These are phyloP conservation scores for Venturia nashicola DNA, from an alignment of 2,329 filamentous ascomycete genomes.

Conservation along the genomic window DNA sequence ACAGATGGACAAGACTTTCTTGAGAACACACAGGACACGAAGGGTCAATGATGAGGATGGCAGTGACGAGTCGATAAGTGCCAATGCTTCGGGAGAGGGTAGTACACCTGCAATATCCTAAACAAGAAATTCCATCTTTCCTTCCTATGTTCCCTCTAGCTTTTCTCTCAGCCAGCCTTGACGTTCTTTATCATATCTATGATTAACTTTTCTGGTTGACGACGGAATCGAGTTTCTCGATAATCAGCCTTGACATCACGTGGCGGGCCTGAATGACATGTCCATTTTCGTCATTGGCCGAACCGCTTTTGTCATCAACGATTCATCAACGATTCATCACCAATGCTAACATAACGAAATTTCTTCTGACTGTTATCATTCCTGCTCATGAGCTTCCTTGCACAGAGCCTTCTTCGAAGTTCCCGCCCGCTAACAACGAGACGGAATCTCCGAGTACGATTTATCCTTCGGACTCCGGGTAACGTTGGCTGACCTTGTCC, in stretches of 20 bases:
- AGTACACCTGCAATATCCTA: not conserved
- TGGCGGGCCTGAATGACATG: not conserved
- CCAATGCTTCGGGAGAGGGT: not conserved
- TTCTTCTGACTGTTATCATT: not conserved
- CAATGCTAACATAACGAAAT: not conserved
- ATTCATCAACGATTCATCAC: not conserved
- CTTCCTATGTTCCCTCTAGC: not conserved
- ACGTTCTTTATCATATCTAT: too few species aligned
- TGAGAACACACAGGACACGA: not conserved
- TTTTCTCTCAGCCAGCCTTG: too few species aligned
- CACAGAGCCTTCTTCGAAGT: not conserved
- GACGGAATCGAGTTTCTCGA: too few species aligned
- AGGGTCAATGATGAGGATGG: not conserved
- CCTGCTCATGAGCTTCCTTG: not conserved
- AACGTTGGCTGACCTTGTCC: not conserved
- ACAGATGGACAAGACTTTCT: slow-evolving; percentile 2
- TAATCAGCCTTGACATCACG: not conserved
- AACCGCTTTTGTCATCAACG: not conserved
- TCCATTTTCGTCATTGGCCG: not conserved
- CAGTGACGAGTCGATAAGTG: not conserved
- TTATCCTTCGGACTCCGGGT: not conserved
- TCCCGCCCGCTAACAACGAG: not conserved
- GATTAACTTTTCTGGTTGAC: too few species aligned
- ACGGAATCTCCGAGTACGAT: not conserved
- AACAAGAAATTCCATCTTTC: not conserved